Conservation (phyloP, 2,329 filamentous ascomycete genomes). For the Acephala macrosclerotiorum region DNA sequence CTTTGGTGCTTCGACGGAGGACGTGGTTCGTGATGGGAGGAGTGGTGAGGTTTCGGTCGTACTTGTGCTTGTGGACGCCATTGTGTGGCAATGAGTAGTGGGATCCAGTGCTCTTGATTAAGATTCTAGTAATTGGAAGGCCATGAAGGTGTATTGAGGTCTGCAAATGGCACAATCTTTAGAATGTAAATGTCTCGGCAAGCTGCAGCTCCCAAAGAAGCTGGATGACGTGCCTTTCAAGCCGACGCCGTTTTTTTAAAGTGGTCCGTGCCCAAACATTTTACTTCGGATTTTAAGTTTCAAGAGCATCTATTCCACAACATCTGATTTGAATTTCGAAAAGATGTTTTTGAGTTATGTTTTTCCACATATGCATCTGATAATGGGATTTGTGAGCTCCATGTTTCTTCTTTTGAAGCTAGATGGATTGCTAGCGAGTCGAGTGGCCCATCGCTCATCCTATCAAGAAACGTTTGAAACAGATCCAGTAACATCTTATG, state of each 20-base stretch:
- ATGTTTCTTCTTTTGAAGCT: background rate
- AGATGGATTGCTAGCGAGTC: background rate
- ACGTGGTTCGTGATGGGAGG: slow-evolving; percentile 27
- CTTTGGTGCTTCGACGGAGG: slow-evolving; percentile 29
- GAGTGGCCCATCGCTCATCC: background rate
- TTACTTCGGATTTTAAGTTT: background rate
- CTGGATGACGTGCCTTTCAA: slow-evolving; percentile 13
- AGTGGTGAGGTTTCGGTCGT: slow-evolving; percentile 36
- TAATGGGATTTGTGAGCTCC: background rate
- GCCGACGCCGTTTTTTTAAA: slow-evolving; percentile 9
- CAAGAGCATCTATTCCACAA: background rate
- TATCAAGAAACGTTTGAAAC: background rate
- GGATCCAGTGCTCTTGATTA: slow-evolving; percentile 11
- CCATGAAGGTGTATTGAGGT: slow-evolving; percentile 21
- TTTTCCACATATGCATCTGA: background rate
- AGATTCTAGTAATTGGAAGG: slow-evolving; percentile 11
- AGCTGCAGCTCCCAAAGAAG: slow-evolving; percentile 8
- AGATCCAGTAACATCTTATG: too few species aligned
- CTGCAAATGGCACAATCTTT: background rate
- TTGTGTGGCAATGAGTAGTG: slow-evolving; percentile 21
- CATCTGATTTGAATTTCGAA: background rate
- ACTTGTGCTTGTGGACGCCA: slow-evolving; percentile 35
- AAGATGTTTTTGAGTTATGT: background rate
- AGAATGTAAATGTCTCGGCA: slow-evolving; percentile 9
- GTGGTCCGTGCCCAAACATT: background rate